These are phyloP conservation scores for Tetrapyrgos nigripes DNA, from an alignment of 1,284 basidiomycete genomes.

Conservation along the genomic window DNA sequence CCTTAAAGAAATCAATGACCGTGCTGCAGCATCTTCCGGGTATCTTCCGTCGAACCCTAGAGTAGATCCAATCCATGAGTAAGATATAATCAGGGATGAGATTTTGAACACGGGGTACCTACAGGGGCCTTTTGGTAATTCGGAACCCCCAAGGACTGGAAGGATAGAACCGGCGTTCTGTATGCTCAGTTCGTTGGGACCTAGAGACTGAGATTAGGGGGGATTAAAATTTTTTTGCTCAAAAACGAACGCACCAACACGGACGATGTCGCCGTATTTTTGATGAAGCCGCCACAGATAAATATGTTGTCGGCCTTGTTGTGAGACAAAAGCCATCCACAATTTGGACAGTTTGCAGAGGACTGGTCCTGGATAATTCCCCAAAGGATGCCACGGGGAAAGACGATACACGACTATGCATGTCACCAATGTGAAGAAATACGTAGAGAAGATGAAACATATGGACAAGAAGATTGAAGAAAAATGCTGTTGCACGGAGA, in stretches of 20 bases:
- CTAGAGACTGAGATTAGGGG: constrained; percentile 15
- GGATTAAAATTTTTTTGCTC: neutral
- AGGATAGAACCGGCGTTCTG: constrained; percentile 21
- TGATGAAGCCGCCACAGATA: constrained; percentile 25
- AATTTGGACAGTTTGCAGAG: constrained; percentile 27
- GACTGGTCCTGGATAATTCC: constrained; percentile 30
- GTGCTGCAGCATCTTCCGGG: constrained; percentile 1
- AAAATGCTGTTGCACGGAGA: neutral
- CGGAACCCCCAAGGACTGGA: constrained; percentile 24
- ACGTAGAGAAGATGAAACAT: constrained; percentile 10
- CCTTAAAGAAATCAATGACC: constrained; percentile 37
- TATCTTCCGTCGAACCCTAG: constrained; percentile 35
- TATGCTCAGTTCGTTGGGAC: constrained; percentile 36
- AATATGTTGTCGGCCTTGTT: constrained; percentile 24
- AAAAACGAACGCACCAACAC: constrained; percentile 22
- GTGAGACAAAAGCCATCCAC: constrained; percentile 18
- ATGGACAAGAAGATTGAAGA: neutral
- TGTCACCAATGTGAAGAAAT: neutral
- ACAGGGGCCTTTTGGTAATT: constrained; percentile 32
- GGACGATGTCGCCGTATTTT: constrained; percentile 29
- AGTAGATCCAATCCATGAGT: neutral
- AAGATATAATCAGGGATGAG: neutral
- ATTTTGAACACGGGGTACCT: constrained; percentile 6
- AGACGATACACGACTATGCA: constrained; percentile 24
- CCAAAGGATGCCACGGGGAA: constrained; percentile 31